A percentile compares a stretch with the other conserved stretches of the same genome.
phyloP scores from a whole-genome alignment of 306 rosid genomes.

The Cyclanthera cordifolia region DNA sequence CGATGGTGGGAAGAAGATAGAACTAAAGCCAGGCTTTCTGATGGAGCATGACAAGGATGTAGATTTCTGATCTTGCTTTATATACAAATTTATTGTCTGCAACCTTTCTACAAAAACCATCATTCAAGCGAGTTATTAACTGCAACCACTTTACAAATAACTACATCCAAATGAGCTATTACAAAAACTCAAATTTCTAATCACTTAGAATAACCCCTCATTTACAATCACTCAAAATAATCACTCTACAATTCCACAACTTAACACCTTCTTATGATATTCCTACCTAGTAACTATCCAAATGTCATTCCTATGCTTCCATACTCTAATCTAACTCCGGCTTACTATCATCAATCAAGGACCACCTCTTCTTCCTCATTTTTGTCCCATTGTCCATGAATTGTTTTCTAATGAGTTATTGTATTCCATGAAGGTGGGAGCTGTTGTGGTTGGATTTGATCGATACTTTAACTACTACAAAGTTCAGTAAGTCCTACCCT shows the following conservation, averaged over 20 bases:
- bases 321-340: background rate
- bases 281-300: background rate
- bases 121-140: no score
- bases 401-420: background rate
- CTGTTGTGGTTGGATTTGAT: constrained; percentile 97
- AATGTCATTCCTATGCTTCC: background rate
- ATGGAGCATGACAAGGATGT: constrained; percentile 91
- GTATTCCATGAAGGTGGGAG: constrained; percentile 56
- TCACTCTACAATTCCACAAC: no score
- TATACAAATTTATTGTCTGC: background rate
- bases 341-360: background rate
- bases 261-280: background rate
- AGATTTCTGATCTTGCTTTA: constrained; percentile 21
- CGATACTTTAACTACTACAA: constrained; percentile 95
- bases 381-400: background rate
- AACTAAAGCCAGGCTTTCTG: constrained; percentile 81
- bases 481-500: constrained; percentile 62
- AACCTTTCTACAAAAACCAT: no score
- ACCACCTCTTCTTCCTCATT: constrained; percentile 1
- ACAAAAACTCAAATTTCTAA: no score
- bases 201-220: no score
- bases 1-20: constrained; percentile 88
- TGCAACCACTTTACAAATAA: no score
- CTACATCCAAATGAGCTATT: no score
- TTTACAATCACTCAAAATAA: no score